phyloP scores from a whole-genome alignment of 768 basidiomycete genomes.

The Rossbeevera mucosa region DNA sequence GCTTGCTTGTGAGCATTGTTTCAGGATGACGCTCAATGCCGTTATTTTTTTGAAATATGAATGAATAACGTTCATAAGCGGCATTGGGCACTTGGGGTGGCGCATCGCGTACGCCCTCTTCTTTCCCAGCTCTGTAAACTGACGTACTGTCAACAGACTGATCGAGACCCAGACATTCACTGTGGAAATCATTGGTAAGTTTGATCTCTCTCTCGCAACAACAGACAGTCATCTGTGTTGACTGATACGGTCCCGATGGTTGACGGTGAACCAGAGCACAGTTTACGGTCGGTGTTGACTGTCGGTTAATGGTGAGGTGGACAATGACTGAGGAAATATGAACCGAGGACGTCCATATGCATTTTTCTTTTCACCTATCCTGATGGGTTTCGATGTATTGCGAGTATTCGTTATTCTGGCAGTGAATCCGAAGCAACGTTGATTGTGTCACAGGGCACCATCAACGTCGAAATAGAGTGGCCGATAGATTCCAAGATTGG shows the following conservation, averaged over 20 bases:
- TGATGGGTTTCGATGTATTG: neutral
- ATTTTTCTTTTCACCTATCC: neutral
- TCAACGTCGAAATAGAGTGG: neutral
- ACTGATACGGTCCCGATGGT: constrained; percentile 33
- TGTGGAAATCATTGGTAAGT: constrained; percentile 48
- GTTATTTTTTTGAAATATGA: neutral
- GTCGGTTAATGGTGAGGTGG: neutral
- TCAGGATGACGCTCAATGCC: neutral
- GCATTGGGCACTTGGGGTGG: constrained; percentile 23
- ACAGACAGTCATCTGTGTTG: constrained; percentile 14
- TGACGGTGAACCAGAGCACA: constrained; percentile 26
- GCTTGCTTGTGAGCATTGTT: constrained; percentile 21
- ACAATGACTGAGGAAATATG: neutral
- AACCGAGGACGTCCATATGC: neutral
- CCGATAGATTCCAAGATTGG: neutral
- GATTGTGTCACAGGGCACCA: neutral
- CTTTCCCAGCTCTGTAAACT: neutral
- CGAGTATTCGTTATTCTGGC: neutral
- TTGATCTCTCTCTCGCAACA: constrained; percentile 46
- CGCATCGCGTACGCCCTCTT: neutral
- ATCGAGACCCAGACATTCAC: neutral
- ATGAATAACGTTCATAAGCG: constrained; percentile 17
- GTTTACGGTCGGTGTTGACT: constrained; percentile 25
- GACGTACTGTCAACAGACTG: neutral
- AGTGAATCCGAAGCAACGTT: neutral